A percentile compares a stretch with the other conserved stretches of the same genome.
These are phyloP conservation scores for Penicillium lagena DNA, from an alignment of 495 filamentous ascomycete species.

Conservation along the genomic window DNA sequence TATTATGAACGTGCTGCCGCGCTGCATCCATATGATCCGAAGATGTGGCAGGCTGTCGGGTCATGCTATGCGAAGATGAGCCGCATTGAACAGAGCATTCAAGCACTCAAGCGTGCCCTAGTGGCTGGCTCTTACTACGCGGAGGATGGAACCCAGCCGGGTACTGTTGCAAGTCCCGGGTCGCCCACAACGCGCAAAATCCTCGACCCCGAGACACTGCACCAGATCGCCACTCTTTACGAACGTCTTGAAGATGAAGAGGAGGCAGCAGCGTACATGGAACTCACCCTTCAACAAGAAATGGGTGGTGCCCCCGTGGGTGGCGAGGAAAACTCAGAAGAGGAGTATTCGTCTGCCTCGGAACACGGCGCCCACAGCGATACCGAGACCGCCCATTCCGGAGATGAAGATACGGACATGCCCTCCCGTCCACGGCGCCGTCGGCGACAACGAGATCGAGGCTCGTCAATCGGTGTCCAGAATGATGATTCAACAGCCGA, in stretches of 20 bases:
- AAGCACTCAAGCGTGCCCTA: constrained; percentile 87
- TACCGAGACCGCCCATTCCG: constrained; percentile 39
- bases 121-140: constrained; percentile 78
- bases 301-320: constrained; percentile 41
- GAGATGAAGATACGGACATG: constrained; percentile 19
- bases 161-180: constrained; percentile 16
- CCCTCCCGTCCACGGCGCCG: constrained; percentile 6
- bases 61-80: constrained; percentile 84
- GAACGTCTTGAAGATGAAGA: constrained; percentile 68
- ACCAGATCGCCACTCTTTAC: constrained; percentile 86
- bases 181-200: constrained; percentile 33
- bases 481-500: constrained; percentile 43
- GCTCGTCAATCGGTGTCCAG: constrained; percentile 34
- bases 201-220: constrained; percentile 83
- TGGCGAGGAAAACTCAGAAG: constrained; percentile 27
- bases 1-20: constrained; percentile 96
- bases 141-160: constrained; percentile 31
- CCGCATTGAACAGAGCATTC: constrained; percentile 77
- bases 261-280: constrained; percentile 89
- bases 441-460: constrained; percentile 14
- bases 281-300: constrained; percentile 87
- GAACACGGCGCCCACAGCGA: constrained; percentile 17
- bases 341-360: constrained; percentile 19
- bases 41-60: constrained; percentile 98
- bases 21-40: constrained; percentile 84